Evolutionary conservation across 2,329 filamentous ascomycete species (phyloP).

Genomic region (Diplodia scrobiculata): DNA sequence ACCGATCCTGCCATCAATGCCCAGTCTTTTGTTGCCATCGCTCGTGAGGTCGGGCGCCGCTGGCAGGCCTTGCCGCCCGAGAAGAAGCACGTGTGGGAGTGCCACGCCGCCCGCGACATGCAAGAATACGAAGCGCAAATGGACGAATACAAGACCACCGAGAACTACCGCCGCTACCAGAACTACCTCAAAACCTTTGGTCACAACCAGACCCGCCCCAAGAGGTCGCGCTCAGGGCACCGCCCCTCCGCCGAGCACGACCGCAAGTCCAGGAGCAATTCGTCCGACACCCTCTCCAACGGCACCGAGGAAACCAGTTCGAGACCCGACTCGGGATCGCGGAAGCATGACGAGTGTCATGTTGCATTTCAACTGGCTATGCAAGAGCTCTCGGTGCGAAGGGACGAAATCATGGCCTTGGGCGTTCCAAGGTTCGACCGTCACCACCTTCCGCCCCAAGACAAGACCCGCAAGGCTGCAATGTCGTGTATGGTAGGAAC

Average conservation of each 20-base stretch:
- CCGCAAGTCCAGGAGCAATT: conserved; percentile 7
- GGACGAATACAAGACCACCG: conserved; percentile 47
- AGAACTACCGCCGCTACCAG: conserved; percentile 44
- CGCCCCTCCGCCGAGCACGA: not conserved
- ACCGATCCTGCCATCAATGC: conserved; percentile 41
- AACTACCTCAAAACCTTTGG: conserved; percentile 43
- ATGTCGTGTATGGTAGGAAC: conserved; percentile 43
- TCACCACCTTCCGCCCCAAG: conserved; percentile 38
- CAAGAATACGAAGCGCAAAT: conserved; percentile 45
- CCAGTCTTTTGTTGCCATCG: conserved; percentile 46
- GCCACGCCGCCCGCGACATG: conserved; percentile 43
- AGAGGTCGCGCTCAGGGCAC: not conserved
- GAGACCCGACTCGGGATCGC: conserved; percentile 34
- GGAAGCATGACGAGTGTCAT: conserved; percentile 40
- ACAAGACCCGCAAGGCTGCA: conserved; percentile 38
- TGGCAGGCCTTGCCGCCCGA: conserved; percentile 44
- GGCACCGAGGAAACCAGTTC: conserved; percentile 28
- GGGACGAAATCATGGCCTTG: conserved; percentile 39
- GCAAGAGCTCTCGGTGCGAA: conserved; percentile 40
- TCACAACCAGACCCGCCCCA: conserved; percentile 31
- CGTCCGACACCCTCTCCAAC: conserved; percentile 6
- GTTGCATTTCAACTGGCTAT: conserved; percentile 43
- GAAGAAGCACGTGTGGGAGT: conserved; percentile 45
- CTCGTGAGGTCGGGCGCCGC: conserved; percentile 43
- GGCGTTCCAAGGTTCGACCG: conserved; percentile 37